Base-by-base conservation (phyloP, 768 basidiomycete genomes). In the Antrodiella citrinella region DNA sequence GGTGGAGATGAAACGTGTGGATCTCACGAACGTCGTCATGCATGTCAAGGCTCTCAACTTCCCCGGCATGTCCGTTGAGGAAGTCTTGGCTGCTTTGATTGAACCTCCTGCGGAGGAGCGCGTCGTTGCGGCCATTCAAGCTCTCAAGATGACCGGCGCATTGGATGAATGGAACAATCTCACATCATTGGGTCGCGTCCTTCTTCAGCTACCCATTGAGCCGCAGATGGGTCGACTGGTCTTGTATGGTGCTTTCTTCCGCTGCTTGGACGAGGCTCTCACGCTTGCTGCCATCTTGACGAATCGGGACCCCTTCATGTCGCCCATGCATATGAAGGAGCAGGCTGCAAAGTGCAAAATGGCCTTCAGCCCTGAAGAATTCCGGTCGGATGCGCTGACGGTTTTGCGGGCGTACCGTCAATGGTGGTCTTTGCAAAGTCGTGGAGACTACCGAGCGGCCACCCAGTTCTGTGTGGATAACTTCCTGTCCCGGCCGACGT, bases 1-100 rank as follows among this genome's bases (percentile, higher is more conserved):
- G 1, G 94, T 96, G 30, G 94, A 96, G 71, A 97, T 97, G 92
- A 91, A 91, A 63, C 77, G 92, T 26, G 80, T 85, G 11, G 91
- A 93, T 65, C 64, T 95, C 57, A 88, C 82, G 59, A 91, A 92
- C 60, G 85, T 94, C 44, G 91, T 95, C 13, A 97, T 97, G 93
- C 93, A 93, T 62, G 80, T 97, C 65, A 96, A 95, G 61, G 92
- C 92, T 7, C 76, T 96, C 26, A 83, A 91, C 63, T 86, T 96
- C 63, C 88, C 90, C 4, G 81, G 79, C 41, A 81, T 92, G 81
- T 68, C 80, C 23, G 88, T 91, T 4, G 87, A 94, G 60, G 86
- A 94, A 52, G 91, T 96, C 19, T 73, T 97, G 26, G 81, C 79
- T 1, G 82, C 79, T 10, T 76, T 85, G 11, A 96, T 96, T 49